Conservation (phyloP, 805 yeast species). For the Grigorovia yakushimaensis region DNA sequence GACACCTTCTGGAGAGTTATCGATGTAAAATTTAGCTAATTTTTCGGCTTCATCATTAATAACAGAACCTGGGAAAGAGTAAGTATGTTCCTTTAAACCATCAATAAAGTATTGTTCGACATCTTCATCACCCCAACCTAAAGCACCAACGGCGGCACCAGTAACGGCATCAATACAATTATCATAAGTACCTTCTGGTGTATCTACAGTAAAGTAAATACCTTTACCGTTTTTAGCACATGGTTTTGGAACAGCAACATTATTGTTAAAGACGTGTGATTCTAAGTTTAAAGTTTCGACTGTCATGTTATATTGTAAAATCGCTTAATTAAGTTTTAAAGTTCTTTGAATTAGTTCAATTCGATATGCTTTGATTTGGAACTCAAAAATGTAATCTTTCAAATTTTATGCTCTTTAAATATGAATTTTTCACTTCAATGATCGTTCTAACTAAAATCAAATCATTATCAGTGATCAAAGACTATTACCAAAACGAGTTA, state of each 20-base stretch:
- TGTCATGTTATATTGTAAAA: too few species aligned
- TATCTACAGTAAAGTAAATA: slow-evolving; percentile 32
- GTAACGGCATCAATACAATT: slow-evolving; percentile 36
- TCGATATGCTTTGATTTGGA: too few species aligned
- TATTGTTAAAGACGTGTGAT: slow-evolving; percentile 37
- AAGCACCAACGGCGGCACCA: slow-evolving; percentile 46
- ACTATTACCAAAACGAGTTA: too few species aligned
- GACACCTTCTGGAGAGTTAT: slow-evolving; percentile 31
- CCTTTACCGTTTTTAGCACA: slow-evolving; percentile 38
- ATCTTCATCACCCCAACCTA: slow-evolving; percentile 36
- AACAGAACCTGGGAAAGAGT: slow-evolving; percentile 29
- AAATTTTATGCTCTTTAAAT: too few species aligned
- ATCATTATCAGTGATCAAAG: too few species aligned
- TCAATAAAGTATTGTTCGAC: slow-evolving; percentile 30
- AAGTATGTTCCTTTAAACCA: slow-evolving; percentile 31
- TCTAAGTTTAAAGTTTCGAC: slow-evolving; percentile 6
- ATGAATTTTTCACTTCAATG: too few species aligned
- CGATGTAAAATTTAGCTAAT: slow-evolving; percentile 34
- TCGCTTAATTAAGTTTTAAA: too few species aligned
- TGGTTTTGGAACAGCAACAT: slow-evolving; percentile 31
- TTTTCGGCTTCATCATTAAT: slow-evolving; percentile 34
- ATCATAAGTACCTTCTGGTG: slow-evolving; percentile 30
- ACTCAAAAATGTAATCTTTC: too few species aligned
- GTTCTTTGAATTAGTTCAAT: too few species aligned
- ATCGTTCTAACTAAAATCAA: too few species aligned